Base-by-base conservation (phyloP, 2,329 filamentous ascomycete species). In the Dactylellina leptospora region DNA sequence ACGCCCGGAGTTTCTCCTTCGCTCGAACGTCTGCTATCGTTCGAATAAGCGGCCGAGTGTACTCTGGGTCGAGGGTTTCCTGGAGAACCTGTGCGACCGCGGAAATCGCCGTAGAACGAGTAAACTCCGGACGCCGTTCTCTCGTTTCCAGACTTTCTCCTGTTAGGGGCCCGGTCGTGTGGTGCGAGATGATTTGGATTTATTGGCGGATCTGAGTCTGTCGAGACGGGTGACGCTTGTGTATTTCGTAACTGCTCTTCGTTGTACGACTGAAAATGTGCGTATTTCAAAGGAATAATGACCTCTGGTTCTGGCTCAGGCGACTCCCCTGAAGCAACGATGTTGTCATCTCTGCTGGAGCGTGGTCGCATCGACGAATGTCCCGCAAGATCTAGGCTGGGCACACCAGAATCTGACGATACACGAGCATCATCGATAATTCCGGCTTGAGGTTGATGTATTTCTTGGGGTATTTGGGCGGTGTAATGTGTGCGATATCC, bases 1-100 rank as follows among this genome's bases (percentile, higher is more conserved):
- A 83, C 81, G 4, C 82, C 82, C 77, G 81, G 91, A 79, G 81
- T 87, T 84, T 3, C 86, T 85, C 1, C 83, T 84, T 64, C 91
- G 91, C 79, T 86, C 13, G 87, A 88, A 18, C 82, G 79, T 30
- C 84, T 77, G 5, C 77, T 81, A 13, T 77, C 76, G 58, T 76
- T 76, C 28, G 75, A 76, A 27, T 76, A 68, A 11, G 62, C 69
- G 69, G 58, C 75, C 23, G 76, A 75, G 33, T 75, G 73, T 11
- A 74, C 71, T 44, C 75, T 66, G 28, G 73, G 74, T 33, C 63
- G 30, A 44, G 59, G 53, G n/a, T 72, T 27, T 54, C 68, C 68
- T 22, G 68, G 59, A 4, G 59, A 42, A 28, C 68, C 68, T 59
- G 68, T 64, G 33, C 68, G 68, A 54, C 68, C 68, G 30, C 68